Base-by-base conservation (phyloP, 2,329 filamentous ascomycete genomes). In the Hypomyces rosellus region DNA sequence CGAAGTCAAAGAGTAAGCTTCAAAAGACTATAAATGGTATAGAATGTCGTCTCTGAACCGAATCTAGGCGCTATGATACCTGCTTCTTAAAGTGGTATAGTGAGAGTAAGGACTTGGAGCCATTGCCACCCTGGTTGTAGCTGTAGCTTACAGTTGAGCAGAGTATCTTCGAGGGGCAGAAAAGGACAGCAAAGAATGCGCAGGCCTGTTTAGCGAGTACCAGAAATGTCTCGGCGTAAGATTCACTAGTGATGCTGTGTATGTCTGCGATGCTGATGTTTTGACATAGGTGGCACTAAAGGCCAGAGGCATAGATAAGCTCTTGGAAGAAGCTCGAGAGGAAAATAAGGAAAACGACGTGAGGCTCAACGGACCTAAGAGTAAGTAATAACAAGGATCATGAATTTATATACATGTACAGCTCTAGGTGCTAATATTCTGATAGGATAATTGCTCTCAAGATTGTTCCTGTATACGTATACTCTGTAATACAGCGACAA, bases 41-140 rank as follows among this genome's bases (percentile, higher is more conserved):
- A 5, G 11, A 4, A 13, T 20, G 20, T 20, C 20, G 30, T 34
- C 33, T 43, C 9, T 16, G 18, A 8, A 4, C 22, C 38, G 5
- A 39, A 39, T 13, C 3, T 54, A 96, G 91, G 67, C 88, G 85
- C 61, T 99, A 99, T 66, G 93, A 99, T 69, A 91, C 86, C 47
- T 99, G 93, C 73, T 99, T 99, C 67, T 74, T 99, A 57, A 97
- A 96, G 72, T 99, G 93, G 93, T 99, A 99, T 69, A 96, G 91
- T 65, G 93, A 99, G 72, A 97, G 93, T 96, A 76, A 52, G 85
- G 69, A 46, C 40, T 46, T 52, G 33, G 11, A 5, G 14, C 50
- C 47, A 34, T 41, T 6, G 46, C 53, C 38, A 46, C 46, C 59
- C 60, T 45, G 57, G 12, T 30, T 7, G 20, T 20, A 7, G 9